Conservation (phyloP, 768 basidiomycete species). For the Leccinum obscurum region DNA sequence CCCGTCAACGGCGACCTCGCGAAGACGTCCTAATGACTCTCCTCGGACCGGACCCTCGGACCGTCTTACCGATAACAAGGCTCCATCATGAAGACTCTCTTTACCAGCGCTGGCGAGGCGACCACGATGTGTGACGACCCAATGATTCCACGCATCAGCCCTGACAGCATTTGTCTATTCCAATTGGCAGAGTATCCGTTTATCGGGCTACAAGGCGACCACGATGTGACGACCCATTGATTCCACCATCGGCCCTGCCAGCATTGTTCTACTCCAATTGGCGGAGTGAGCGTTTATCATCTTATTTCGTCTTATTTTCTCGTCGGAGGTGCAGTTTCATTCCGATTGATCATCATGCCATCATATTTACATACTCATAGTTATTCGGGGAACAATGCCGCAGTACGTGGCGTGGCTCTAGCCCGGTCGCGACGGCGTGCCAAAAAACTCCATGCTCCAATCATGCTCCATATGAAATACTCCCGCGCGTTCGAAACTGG, state of each 20-base stretch:
- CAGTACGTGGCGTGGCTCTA: not conserved
- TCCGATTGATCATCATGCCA: not conserved
- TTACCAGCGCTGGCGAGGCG: not conserved
- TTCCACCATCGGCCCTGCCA: not conserved
- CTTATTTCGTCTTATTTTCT: not conserved
- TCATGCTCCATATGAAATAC: not conserved
- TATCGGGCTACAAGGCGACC: not conserved
- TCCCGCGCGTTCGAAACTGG: not conserved
- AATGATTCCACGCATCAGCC: not conserved
- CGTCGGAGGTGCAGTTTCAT: not conserved
- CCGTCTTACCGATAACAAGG: not conserved
- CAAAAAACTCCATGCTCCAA: too few species aligned
- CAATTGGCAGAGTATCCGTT: not conserved
- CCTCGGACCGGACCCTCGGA: too few species aligned
- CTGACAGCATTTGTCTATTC: not conserved
- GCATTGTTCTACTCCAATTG: too few species aligned
- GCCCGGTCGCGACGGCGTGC: not conserved
- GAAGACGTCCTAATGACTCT: not conserved
- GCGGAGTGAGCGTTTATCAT: too few species aligned
- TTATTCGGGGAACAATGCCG: not conserved
- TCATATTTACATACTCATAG: not conserved
- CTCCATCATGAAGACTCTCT: not conserved
- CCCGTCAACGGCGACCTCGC: not conserved
- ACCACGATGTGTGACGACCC: not conserved
- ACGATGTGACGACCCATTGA: not conserved